Conservation (phyloP, 371 early-diverging fungal genomes). For the Mortierella sp. region DNA sequence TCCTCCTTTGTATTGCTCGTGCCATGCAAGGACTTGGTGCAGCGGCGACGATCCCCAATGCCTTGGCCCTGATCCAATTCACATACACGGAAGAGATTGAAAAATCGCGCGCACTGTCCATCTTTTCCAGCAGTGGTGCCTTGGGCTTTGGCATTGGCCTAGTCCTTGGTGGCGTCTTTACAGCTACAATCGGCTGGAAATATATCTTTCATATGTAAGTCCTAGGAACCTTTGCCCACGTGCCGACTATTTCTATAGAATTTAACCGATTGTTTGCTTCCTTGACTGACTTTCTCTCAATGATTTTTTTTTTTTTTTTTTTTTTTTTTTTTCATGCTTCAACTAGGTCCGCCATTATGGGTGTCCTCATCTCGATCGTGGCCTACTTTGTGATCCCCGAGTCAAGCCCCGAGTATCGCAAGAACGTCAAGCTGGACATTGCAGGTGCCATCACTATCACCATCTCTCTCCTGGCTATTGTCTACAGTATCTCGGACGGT, state of each 20-base stretch:
- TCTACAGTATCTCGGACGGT: constrained; percentile 58
- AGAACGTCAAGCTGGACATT: constrained; percentile 52
- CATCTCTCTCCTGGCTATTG: constrained; percentile 54
- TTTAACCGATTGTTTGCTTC: not conserved
- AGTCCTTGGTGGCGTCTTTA: constrained; percentile 57
- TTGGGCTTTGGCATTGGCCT: constrained; percentile 58
- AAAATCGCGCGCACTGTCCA: constrained; percentile 56
- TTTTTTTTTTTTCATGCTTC: too few relatives aligned
- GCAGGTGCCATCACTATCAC: constrained; percentile 56
- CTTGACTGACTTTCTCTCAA: not conserved
- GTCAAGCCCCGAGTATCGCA: constrained; percentile 30
- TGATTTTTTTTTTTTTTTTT: not conserved
- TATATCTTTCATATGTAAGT: constrained; percentile 57
- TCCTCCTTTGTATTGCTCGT: constrained; percentile 55
- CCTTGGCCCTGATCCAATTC: constrained; percentile 57
- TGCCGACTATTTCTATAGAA: not conserved
- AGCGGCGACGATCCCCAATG: constrained; percentile 58
- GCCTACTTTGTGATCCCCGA: constrained; percentile 46
- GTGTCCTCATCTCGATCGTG: constrained; percentile 35
- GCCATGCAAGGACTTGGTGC: constrained; percentile 63
- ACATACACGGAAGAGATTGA: constrained; percentile 50
- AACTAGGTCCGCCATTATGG: constrained; percentile 55
- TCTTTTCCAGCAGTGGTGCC: constrained; percentile 57
- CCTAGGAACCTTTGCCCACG: not conserved
- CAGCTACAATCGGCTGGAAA: constrained; percentile 58